phyloP scores from a whole-genome alignment of 2,329 filamentous ascomycete species.

The Paraphoma sp. region DNA sequence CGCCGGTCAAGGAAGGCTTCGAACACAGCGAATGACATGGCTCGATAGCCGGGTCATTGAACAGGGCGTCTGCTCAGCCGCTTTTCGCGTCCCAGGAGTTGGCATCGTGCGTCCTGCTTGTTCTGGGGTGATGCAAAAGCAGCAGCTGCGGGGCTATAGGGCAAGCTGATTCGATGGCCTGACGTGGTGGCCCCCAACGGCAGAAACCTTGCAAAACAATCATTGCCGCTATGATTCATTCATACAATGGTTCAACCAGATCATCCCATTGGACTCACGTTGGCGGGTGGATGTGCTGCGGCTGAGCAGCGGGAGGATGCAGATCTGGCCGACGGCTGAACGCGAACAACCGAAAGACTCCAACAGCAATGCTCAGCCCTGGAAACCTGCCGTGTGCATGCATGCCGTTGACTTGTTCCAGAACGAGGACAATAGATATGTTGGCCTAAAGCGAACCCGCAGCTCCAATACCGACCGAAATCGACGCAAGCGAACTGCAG shows the following conservation, averaged over 20 bases:
- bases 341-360: neutral
- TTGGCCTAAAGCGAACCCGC: constrained; percentile 51
- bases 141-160: constrained; percentile 25
- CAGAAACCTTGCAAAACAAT: constrained; percentile 10
- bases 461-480: constrained; percentile 44
- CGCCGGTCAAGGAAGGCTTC: neutral
- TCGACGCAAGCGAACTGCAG: constrained; percentile 45
- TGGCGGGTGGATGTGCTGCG: constrained; percentile 4
- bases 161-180: constrained; percentile 12
- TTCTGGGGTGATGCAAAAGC: constrained; percentile 22
- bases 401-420: neutral
- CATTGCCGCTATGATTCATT: constrained; percentile 3
- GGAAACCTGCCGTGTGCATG: neutral
- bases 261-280: constrained; percentile 17
- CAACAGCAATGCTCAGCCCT: neutral
- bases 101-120: constrained; percentile 16
- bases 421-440: constrained; percentile 20
- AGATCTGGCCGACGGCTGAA: constrained; percentile 7
- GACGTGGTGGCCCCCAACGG: constrained; percentile 14
- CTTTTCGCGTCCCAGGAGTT: constrained; percentile 9
- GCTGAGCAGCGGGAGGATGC: constrained; percentile 10
- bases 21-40: constrained; percentile 8
- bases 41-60: constrained; percentile 7
- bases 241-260: constrained; percentile 15
- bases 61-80: constrained; percentile 25